A percentile compares a stretch with the other conserved stretches of the same genome.
Evolutionary conservation across 208 protist genomes (phyloP).

Genomic region (Wallacemonas rigidus): DNA sequence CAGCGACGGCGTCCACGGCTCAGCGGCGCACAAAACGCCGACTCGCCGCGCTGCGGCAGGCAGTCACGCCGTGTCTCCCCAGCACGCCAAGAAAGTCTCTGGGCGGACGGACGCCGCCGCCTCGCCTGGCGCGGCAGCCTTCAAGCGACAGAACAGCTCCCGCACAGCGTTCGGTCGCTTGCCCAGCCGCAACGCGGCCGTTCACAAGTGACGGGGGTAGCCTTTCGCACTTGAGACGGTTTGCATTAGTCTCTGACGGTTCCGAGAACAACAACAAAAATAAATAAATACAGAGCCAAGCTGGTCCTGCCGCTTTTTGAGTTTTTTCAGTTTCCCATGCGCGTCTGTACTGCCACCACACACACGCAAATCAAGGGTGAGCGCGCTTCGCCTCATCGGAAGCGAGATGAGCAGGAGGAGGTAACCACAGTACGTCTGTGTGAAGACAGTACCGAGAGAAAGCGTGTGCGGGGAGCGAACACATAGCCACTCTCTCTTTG

Average conservation of each 20-base stretch:
- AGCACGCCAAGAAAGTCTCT: constrained; percentile 10
- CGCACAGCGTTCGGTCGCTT: constrained; percentile 5
- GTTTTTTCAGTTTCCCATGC: too few species aligned
- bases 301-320: too few species aligned
- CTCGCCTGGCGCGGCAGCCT: constrained; percentile 5
- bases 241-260: too few species aligned
- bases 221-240: too few species aligned
- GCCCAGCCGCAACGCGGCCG: constrained; percentile 6
- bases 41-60: constrained; percentile 2
- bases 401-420: too few species aligned
- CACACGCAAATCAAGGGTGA: neutral
- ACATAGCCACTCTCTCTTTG: constrained; percentile 3
- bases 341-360: too few species aligned
- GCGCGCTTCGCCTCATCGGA: too few species aligned
- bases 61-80: neutral
- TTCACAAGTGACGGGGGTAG: neutral
- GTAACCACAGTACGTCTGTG: too few species aligned
- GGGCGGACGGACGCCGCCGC: neutral
- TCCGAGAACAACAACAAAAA: neutral
- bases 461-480: neutral
- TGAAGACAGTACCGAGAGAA: neutral
- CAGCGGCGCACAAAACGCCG: constrained; percentile 1
- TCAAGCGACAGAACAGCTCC: constrained; percentile 17
- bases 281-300: neutral
- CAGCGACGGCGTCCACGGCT: neutral